Evolutionary conservation across 352 stramenopile species (phyloP), one percentile per base, ranked within the genome.

Genomic region (Nothophytophthora sp.): DNA sequence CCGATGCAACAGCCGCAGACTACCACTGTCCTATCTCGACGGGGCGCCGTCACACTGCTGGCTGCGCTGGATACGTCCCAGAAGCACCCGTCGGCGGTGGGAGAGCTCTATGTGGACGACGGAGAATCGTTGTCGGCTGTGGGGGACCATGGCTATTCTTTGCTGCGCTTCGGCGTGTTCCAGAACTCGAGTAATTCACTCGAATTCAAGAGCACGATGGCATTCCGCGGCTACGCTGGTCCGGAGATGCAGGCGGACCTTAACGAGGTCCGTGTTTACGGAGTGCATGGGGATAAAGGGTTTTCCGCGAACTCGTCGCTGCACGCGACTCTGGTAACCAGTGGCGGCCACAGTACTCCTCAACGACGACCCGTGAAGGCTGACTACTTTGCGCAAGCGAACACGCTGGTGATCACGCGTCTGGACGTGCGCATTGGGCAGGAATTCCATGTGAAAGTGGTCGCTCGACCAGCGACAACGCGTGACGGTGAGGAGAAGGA

Each of bases 31-130:
- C 61, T 82, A 11, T 88, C 78, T 30, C 71, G 79, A 33, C 73
- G 69, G 32, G 81, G 69, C 9, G 52, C 53, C 4, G 88, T 88
- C 24, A 74, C 64, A 0, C 52, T 92, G 22, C 25, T 89, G 3
- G 76, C 76, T 12, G 81, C 81, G 10, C 46, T 94, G 0, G 51
- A 76, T 35, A 53, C 34, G 2, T 43, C 41, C 1, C 9, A 64
- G 15, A 37, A 66, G 1, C 42, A 59, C 1, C 36, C 50, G 1
- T 36, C 46, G 8, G 78, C 84, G 1, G 32, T 43, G n/a, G 84
- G 84, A 7, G 73, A 90, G 30, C 36, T 94, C 2, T 94, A 87
- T 32, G 45, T 94, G 18, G 84, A 94, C 15, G 77, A 89, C 40
- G 84, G 84, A 5, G 77, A 90, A 33, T 89, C 81, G 6, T 33